Evolutionary conservation across 352 stramenopile species (phyloP).

Genomic region (Pythium graminicola): DNA sequence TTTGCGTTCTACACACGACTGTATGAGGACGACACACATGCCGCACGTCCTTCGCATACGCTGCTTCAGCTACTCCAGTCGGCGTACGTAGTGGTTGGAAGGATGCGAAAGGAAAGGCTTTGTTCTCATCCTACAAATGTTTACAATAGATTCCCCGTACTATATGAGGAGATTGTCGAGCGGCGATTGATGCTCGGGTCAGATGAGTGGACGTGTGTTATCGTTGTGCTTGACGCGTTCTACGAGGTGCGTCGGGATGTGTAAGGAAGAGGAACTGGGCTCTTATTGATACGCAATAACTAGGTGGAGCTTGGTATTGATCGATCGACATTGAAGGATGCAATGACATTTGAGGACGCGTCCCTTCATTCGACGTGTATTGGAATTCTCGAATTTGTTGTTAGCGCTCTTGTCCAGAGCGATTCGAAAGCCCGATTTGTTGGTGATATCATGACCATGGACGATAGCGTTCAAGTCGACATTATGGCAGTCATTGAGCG

Average conservation of each 20-base stretch:
- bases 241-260: constrained; percentile 36
- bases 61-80: constrained; percentile 25
- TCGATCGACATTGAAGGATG: constrained; percentile 7
- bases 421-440: constrained; percentile 50
- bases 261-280: not conserved
- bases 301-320: constrained; percentile 26
- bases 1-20: constrained; percentile 20
- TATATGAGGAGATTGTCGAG: constrained; percentile 19
- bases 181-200: constrained; percentile 1
- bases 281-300: constrained; percentile 2
- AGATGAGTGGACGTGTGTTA: constrained; percentile 20
- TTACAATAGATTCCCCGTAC: constrained; percentile 22
- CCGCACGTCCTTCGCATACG: constrained; percentile 10
- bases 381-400: constrained; percentile 34
- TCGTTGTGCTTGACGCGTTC: constrained; percentile 36
- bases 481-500: constrained; percentile 64
- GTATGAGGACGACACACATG: constrained; percentile 6
- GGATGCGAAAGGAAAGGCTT: too few species aligned
- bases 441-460: constrained; percentile 58
- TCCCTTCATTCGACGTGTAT: constrained; percentile 8
- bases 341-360: constrained; percentile 11
- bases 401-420: constrained; percentile 51
- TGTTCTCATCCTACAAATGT: not conserved
- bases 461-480: constrained; percentile 48
- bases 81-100: constrained; percentile 17